Conservation (phyloP, 768 basidiomycete genomes). For the Podaxis rugospora region DNA sequence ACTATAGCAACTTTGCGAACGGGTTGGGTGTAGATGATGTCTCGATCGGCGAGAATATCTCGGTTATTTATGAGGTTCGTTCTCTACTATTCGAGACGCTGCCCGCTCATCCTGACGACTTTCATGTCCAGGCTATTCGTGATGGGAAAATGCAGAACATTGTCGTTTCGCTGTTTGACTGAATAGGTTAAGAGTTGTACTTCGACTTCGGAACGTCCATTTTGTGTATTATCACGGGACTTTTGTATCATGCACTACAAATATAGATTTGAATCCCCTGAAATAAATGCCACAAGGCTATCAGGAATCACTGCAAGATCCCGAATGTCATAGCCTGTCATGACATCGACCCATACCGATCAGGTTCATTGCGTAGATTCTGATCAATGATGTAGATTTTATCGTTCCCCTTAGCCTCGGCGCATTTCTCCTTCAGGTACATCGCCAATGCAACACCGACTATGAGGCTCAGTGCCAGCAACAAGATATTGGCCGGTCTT, state of each 20-base stretch:
- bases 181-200: background rate
- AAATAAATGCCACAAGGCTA: background rate
- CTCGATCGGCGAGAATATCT: constrained; percentile 71
- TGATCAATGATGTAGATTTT: background rate
- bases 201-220: background rate
- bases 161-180: constrained; percentile 50
- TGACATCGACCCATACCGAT: background rate
- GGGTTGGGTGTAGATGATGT: constrained; percentile 45
- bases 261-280: background rate
- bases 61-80: constrained; percentile 64
- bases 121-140: constrained; percentile 44
- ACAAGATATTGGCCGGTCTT: background rate
- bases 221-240: background rate
- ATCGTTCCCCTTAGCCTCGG: background rate
- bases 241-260: background rate
- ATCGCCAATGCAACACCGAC: background rate
- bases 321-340: background rate
- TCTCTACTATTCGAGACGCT: background rate
- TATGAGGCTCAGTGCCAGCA: background rate
- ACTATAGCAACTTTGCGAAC: constrained; percentile 40
- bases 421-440: background rate
- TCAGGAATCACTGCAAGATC: background rate
- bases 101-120: background rate
- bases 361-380: background rate
- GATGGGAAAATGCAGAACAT: constrained; percentile 63